phyloP scores from a whole-genome alignment of 2,329 filamentous ascomycete genomes.

The Apiospora pterosperma region DNA sequence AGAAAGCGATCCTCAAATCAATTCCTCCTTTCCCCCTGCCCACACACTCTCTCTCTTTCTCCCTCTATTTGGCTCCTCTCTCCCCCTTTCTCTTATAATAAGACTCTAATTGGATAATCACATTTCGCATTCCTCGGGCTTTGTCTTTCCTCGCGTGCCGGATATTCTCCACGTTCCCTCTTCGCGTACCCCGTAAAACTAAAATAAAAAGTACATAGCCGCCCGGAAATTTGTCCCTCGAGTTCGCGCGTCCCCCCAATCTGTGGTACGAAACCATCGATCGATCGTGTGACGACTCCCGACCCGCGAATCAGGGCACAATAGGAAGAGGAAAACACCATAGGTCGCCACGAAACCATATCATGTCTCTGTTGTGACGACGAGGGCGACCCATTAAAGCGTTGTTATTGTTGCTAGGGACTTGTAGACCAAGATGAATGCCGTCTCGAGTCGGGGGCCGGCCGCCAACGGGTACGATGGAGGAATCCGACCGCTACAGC shows the following conservation, averaged over 20 bases:
- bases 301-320: neutral
- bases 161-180: slow-evolving; percentile 9
- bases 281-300: slow-evolving; percentile 5
- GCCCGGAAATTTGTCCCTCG: neutral
- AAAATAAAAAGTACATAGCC: neutral
- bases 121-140: neutral
- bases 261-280: neutral
- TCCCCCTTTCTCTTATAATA: neutral
- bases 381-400: neutral
- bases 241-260: neutral
- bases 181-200: neutral
- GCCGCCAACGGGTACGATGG: slow-evolving; percentile 29
- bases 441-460: slow-evolving; percentile 24
- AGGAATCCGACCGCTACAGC: neutral
- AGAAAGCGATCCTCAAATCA: neutral
- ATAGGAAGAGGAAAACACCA: neutral
- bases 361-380: neutral
- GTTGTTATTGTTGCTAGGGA: neutral
- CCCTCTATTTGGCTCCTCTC: neutral
- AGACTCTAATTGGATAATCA: neutral
- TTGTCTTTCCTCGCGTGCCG: neutral
- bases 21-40: neutral
- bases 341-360: neutral
- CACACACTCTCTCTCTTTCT: neutral
- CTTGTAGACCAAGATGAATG: slow-evolving; percentile 8